Evolutionary conservation across 2,329 filamentous ascomycete genomes (phyloP).

Genomic region (Aspergillus sp.): DNA sequence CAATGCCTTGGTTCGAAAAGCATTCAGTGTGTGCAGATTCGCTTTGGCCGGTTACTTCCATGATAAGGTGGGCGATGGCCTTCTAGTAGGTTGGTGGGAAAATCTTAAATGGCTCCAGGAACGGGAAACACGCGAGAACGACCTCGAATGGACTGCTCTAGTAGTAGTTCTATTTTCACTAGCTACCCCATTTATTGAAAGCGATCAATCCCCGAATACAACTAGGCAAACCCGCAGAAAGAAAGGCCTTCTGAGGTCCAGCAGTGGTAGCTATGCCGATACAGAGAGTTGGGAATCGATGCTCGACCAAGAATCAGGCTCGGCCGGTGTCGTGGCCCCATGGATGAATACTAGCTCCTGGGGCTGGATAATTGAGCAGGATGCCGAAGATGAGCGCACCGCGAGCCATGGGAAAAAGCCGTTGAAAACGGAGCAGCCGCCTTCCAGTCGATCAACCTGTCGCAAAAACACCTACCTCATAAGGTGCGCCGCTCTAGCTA

Average conservation of each 20-base stretch:
- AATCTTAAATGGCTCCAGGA: constrained; percentile 66
- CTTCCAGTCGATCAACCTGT: constrained; percentile 27
- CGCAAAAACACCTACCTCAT: constrained; percentile 45
- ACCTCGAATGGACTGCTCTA: constrained; percentile 69
- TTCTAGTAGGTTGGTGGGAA: constrained; percentile 73
- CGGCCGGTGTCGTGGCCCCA: constrained; percentile 39
- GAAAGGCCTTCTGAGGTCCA: constrained; percentile 48
- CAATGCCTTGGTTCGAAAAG: constrained; percentile 60
- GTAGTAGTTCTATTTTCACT: constrained; percentile 64
- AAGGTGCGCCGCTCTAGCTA: constrained; percentile 57
- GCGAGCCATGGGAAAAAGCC: constrained; percentile 18
- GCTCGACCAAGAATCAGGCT: constrained; percentile 46
- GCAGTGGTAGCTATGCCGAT: constrained; percentile 48
- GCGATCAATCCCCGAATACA: constrained; percentile 31
- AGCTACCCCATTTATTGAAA: constrained; percentile 59
- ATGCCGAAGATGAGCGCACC: constrained; percentile 34
- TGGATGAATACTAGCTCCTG: constrained; percentile 64
- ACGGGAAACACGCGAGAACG: constrained; percentile 48
- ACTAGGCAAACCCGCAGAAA: constrained; percentile 41
- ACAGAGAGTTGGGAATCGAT: constrained; percentile 51
- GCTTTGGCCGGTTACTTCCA: constrained; percentile 55
- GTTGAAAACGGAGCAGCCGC: constrained; percentile 23
- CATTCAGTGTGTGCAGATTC: constrained; percentile 64
- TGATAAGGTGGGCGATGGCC: constrained; percentile 56
- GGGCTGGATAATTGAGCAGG: constrained; percentile 68